Evolutionary conservation across 371 early-diverging fungal genomes (phyloP), one percentile per base, ranked within the genome.

Genomic region (Paraphysoderma sedebokerense): DNA sequence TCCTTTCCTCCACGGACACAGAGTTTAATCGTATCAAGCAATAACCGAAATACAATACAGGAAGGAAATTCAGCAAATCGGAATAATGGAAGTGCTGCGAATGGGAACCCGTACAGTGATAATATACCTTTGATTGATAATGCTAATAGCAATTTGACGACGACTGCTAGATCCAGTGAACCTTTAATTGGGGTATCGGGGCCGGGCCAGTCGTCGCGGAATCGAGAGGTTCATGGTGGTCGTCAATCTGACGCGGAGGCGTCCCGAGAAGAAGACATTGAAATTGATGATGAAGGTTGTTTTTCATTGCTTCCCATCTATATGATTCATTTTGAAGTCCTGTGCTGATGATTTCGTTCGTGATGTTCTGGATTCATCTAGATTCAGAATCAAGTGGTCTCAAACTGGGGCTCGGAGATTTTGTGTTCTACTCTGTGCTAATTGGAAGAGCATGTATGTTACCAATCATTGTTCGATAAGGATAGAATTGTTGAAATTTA

Each of bases 391-490:
- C 66, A 40, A 66, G 71, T 12, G 87, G 87, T 11, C 55, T 88
- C 20, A 86, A 87, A 54, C 59, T 88, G 28, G 89, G 89, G 5
- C 55, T 88, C 38, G 89, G 89, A 17, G 89, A 88, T 54, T 88
- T 88, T 68, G 87, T 88, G 8, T 88, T 88, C 55, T 88, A 86
- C 55, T 78, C 79, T 59, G 86, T 88, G 8, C 60, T 88, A 46
- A 71, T 85, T 46, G 81, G 82, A 5, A 61, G 82, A 46, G 87
- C 89, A 57, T 77, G 79, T 78, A 65, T 38, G 17, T 28, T 41
- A 19, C 7, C 30, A 20, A n/a, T 22, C 28, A 4, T 30, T 31
- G 19, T 29, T 19, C 20, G 5, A 22, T 11, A 4, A 33, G 19
- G n/a, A 26, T 17, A 27, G 9, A 6, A 22, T 1, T 48, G 28